Conservation (phyloP, 139 green algal genomes). For the Chlorella vulgaris region DNA sequence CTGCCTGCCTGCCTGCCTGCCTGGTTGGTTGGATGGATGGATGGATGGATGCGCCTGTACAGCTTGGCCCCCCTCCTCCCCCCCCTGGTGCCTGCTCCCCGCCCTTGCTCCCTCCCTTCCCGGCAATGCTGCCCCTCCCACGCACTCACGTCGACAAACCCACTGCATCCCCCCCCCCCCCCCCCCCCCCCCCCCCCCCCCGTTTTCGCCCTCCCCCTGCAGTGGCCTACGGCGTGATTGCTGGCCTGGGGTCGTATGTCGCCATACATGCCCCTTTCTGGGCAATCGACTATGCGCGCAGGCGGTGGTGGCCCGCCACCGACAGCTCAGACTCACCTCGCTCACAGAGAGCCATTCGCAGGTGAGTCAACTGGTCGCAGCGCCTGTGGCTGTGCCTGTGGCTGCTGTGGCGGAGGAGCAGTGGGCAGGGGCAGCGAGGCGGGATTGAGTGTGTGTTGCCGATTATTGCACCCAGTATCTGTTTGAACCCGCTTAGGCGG, state of each 20-base stretch:
- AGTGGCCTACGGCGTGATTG: slow-evolving; percentile 68
- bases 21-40: too few species aligned
- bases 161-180: too few species aligned
- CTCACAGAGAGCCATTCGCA: not conserved
- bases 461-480: not conserved
- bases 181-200: not conserved
- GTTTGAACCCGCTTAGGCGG: not conserved
- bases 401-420: not conserved
- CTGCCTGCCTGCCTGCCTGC: too few species aligned
- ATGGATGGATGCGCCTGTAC: too few species aligned
- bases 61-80: too few species aligned
- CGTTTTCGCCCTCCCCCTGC: not conserved
- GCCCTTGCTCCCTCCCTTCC: too few species aligned
- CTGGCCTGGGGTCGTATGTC: slow-evolving; percentile 58
- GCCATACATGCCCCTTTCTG: slow-evolving; percentile 54
- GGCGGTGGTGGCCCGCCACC: not conserved
- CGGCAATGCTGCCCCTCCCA: too few species aligned
- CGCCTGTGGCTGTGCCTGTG: not conserved
- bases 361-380: not conserved
- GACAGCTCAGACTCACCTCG: not conserved
- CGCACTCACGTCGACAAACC: too few species aligned
- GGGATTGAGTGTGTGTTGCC: too few species aligned
- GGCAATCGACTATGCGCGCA: not conserved
- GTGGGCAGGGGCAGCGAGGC: too few species aligned
- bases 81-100: too few species aligned